A percentile compares a stretch with the other conserved stretches of the same genome.
Evolutionary conservation across 2,329 filamentous ascomycete genomes (phyloP).

Genomic region (Gaeumannomyces sp.): DNA sequence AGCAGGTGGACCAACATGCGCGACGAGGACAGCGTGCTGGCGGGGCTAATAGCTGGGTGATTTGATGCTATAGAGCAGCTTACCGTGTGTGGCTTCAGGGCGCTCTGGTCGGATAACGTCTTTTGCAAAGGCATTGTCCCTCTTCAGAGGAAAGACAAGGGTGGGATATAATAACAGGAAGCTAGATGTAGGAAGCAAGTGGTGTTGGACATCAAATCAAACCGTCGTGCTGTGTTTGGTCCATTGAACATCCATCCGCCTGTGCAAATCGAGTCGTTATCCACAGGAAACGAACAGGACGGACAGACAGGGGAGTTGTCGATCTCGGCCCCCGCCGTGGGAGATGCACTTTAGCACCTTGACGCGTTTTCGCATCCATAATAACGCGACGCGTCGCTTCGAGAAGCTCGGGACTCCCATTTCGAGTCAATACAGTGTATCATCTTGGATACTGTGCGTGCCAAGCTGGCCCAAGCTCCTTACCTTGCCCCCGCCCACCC

Average conservation of each 20-base stretch:
- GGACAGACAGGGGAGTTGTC: background rate
- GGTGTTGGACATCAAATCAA: background rate
- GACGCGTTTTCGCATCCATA: slow-evolving; percentile 4
- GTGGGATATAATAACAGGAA: background rate
- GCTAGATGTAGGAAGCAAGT: background rate
- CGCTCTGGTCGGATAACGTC: slow-evolving; percentile 33
- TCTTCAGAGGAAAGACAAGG: background rate
- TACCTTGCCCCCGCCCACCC: background rate
- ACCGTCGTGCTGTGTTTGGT: background rate
- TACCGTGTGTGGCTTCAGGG: slow-evolving; percentile 1
- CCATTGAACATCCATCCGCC: background rate
- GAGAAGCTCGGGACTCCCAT: background rate
- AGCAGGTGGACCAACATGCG: slow-evolving; percentile 14
- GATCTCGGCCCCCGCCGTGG: background rate
- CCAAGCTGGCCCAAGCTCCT: background rate
- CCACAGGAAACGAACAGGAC: background rate
- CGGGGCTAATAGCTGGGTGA: slow-evolving; percentile 4
- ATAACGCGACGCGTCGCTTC: background rate
- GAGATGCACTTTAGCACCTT: slow-evolving; percentile 6
- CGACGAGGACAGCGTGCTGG: background rate
- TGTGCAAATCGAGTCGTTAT: background rate
- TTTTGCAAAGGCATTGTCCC: slow-evolving; percentile 33
- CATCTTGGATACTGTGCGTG: background rate
- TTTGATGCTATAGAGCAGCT: background rate
- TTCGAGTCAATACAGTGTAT: background rate